Evolutionary conservation across 331 rosid species (phyloP).

Genomic region (Pyracantha coccinea): DNA sequence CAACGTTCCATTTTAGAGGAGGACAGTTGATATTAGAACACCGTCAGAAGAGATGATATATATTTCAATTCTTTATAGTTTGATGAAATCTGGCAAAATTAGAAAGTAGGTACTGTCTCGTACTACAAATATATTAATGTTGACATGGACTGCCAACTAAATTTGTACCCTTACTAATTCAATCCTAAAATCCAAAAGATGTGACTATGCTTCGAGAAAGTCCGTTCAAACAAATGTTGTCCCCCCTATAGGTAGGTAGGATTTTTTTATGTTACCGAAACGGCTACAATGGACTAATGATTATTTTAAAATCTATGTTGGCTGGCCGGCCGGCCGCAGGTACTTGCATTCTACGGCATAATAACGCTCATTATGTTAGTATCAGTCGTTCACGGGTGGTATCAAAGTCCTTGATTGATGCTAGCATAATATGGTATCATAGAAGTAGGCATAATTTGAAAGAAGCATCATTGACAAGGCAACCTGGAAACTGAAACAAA

Average conservation of each 20-base stretch:
- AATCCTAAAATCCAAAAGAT: neutral
- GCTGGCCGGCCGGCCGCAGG: too few species aligned
- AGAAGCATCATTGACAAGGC: neutral
- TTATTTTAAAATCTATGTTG: neutral
- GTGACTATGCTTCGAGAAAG: neutral
- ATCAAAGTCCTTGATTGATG: too few species aligned
- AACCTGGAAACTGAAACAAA: neutral
- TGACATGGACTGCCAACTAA: neutral
- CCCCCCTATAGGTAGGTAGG: neutral
- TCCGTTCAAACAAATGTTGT: neutral
- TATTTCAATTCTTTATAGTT: too few species aligned
- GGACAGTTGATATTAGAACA: too few species aligned
- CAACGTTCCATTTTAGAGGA: neutral
- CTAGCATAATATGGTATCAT: neutral
- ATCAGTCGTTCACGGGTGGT: too few species aligned
- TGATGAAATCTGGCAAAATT: neutral
- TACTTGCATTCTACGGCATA: too few species aligned
- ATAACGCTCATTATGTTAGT: too few species aligned
- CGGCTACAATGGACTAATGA: neutral
- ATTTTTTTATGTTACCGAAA: neutral
- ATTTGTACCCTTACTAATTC: neutral
- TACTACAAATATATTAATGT: neutral
- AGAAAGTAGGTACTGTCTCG: neutral
- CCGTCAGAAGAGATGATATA: neutral
- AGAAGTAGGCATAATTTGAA: neutral